Base-by-base conservation (phyloP, 768 basidiomycete genomes). In the Neoboletus subvelutipes region DNA sequence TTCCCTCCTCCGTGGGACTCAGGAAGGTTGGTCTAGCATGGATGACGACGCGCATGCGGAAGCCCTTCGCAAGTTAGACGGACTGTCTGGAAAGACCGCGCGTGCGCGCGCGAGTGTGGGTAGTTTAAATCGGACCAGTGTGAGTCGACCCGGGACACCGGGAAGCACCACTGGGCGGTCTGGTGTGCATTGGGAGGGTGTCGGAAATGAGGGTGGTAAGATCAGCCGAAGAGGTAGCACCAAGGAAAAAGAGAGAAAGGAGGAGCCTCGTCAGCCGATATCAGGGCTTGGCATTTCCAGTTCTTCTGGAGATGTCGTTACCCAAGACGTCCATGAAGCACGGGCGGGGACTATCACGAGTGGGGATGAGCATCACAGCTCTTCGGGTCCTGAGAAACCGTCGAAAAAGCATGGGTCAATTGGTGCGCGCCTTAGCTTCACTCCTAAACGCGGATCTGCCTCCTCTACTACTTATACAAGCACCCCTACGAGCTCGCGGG, bases 11-110 rank as follows among this genome's bases (percentile, higher is more conserved):
- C 84, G 90, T 61, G 92, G 92, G 12, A 92, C 89, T 7, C 92
- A 94, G 69, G 88, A 92, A 70, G 92, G 92, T 28, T 94, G 91
- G 91, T 87, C 87, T 17, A 90, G 84, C 58, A 79, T 94, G 64
- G 88, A 92, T 64, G 92, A 95, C 67, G 87, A 91, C 64, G 87
- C 88, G 17, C 94, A 96, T 8, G 90, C 85, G 8, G 94, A 96
- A 65, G 92, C 93, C 10, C 78, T 99, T 36, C 84, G 94, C 53
- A 97, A 96, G 74, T 75, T 99, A 26, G 96, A 99, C 65, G 96
- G 96, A 0, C 70, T 97, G 12, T 83, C 83, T 12, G 87, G 87
- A 1, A 90, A 88, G 68, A 85, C 81, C 37, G 83, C 88, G 11
- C 83, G 89, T 47, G 83, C 89, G 12, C 83, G 92, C 26, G 87